Evolutionary conservation across 768 basidiomycete genomes (phyloP).

Genomic region (Basidioascus undulatus): DNA sequence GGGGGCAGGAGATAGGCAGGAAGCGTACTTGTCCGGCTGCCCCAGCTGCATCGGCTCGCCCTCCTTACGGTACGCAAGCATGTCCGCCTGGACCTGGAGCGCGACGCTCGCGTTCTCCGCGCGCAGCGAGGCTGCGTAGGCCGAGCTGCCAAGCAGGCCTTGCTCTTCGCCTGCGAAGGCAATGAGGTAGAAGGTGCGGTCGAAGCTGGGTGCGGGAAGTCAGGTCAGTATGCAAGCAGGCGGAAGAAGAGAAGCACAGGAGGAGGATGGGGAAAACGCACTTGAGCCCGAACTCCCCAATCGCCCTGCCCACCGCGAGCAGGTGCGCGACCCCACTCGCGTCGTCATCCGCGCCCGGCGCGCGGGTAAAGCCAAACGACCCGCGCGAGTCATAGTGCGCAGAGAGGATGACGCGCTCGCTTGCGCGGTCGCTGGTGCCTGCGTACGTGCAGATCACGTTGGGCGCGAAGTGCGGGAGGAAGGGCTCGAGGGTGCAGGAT

Average conservation of each 20-base stretch:
- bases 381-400: constrained; percentile 84
- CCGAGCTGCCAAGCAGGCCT: constrained; percentile 50
- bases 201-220: too few relatives aligned
- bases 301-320: constrained; percentile 55
- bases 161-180: constrained; percentile 86
- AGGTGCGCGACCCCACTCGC: constrained; percentile 42
- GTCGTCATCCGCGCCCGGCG: constrained; percentile 32
- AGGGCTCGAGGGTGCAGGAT: constrained; percentile 37
- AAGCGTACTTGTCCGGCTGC: constrained; percentile 38
- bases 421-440: too few relatives aligned
- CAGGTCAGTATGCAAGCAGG: too few relatives aligned
- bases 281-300: constrained; percentile 38
- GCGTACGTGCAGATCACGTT: constrained; percentile 58
- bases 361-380: constrained; percentile 50
- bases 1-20: neutral
- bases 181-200: constrained; percentile 50
- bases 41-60: constrained; percentile 65
- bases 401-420: constrained; percentile 54
- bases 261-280: too few relatives aligned
- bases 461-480: constrained; percentile 51
- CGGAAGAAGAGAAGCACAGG: too few relatives aligned
- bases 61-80: constrained; percentile 61
- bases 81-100: constrained; percentile 74
- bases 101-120: constrained; percentile 37
- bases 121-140: constrained; percentile 48